These are phyloP conservation scores for Podaxis rugospora DNA, from an alignment of 768 basidiomycete genomes.

Conservation along the genomic window DNA sequence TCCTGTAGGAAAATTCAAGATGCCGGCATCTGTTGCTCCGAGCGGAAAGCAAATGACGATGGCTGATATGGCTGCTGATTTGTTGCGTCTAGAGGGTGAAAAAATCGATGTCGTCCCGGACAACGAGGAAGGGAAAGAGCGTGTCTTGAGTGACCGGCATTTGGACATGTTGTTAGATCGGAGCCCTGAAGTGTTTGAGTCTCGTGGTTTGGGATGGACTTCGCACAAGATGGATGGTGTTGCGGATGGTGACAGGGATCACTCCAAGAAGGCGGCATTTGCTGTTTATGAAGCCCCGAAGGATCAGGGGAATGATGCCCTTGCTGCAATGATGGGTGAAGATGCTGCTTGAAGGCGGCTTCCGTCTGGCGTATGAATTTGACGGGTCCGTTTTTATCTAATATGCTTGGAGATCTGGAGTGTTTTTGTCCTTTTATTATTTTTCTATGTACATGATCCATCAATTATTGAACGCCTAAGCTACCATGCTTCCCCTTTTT, in stretches of 20 bases:
- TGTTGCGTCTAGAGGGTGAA: slow-evolving; percentile 82
- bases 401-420: too few species aligned
- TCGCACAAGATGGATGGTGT: slow-evolving; percentile 26
- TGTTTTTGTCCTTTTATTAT: too few species aligned
- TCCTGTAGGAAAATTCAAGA: slow-evolving; percentile 74
- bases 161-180: slow-evolving; percentile 80
- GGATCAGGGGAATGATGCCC: slow-evolving; percentile 60
- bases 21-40: slow-evolving; percentile 51
- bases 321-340: slow-evolving; percentile 66
- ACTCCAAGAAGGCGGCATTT: slow-evolving; percentile 53
- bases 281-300: slow-evolving; percentile 71
- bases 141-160: slow-evolving; percentile 79
- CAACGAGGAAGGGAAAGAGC: slow-evolving; percentile 62
- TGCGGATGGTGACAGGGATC: slow-evolving; percentile 12
- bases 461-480: too few species aligned
- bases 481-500: too few species aligned
- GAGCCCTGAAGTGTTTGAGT: slow-evolving; percentile 64
- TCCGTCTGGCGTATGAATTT: too few species aligned
- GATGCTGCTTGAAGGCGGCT: slow-evolving; percentile 16
- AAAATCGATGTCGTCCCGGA: slow-evolving; percentile 83
- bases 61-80: slow-evolving; percentile 74
- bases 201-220: slow-evolving; percentile 72
- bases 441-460: too few species aligned
- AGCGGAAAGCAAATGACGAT: slow-evolving; percentile 57
- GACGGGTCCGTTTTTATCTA: too few species aligned